Base-by-base conservation (phyloP, 352 stramenopile species). In the Phytophthora sp. region DNA sequence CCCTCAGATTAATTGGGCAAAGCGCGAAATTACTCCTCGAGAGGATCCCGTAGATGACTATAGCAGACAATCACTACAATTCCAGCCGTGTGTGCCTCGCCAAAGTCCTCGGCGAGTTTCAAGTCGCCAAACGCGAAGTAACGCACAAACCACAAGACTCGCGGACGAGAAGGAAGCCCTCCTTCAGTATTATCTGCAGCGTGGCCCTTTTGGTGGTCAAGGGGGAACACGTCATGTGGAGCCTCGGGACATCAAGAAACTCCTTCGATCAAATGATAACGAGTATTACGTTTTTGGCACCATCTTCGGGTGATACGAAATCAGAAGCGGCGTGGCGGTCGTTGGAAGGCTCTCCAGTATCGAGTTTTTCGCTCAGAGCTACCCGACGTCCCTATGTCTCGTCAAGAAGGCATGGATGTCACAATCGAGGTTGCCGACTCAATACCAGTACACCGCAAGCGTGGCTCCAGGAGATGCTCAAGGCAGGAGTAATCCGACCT, bases 291-390 rank as follows among this genome's bases (percentile, higher is more conserved):
- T 57, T 49, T 56, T 9, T 57, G 6, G n/a, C 26, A 12, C 31
- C 31, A 6, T 2, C 13, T 12, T 18, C 47, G 15, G 8, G 0
- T 3, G 3, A 38, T 11, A 41, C 42, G 5, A 56, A 30, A 3
- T 18, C 45, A 8, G 35, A 63, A 13, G 56, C 9, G 3, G 30
- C 35, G 7, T 65, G 45, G 26, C 1, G 21, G 6, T 11, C 21
- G 3, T 20, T 63, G 16, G 4, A 41, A 45, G 20, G 5, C 13
- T 30, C 46, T n/a, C n/a, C n/a, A 3, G 16, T 18, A 47, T 21
- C n/a, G 20, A 21, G 52, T 58, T 3, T 63, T 69, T 38, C 52
- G 45, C 5, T 57, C 45, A 0, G 12, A 27, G 21, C 44, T 63
- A 2, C 51, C 51, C 1, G 13, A 50, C n/a, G 33, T 63, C 0